These are phyloP conservation scores for Rhizopogon vesiculosus DNA, from an alignment of 768 basidiomycete genomes.

Conservation along the genomic window DNA sequence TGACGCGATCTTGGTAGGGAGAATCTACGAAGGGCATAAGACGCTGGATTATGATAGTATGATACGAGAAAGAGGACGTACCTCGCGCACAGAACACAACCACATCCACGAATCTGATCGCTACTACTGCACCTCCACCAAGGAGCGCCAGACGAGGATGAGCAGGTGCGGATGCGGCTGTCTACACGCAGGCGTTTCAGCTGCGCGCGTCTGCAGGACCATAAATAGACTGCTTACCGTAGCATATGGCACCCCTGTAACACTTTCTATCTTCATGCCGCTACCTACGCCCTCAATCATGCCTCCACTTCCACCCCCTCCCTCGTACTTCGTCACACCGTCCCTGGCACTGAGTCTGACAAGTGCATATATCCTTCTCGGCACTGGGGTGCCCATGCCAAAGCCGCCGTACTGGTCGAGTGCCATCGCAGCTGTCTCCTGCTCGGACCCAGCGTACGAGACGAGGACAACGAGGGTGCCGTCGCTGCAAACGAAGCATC, in stretches of 20 bases:
- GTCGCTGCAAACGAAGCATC: constrained; percentile 26
- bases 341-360: constrained; percentile 36
- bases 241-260: constrained; percentile 69
- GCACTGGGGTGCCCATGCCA: constrained; percentile 30
- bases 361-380: constrained; percentile 64
- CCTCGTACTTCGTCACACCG: constrained; percentile 22
- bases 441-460: constrained; percentile 55
- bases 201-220: background rate
- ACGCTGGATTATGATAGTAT: background rate
- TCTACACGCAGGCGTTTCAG: constrained; percentile 32
- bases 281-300: constrained; percentile 21
- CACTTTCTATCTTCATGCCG: constrained; percentile 39
- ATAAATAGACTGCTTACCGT: constrained; percentile 36
- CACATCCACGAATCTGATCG: constrained; percentile 73
- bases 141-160: constrained; percentile 66
- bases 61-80: constrained; percentile 19
- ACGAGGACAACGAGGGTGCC: constrained; percentile 57
- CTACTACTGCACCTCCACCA: constrained; percentile 51
- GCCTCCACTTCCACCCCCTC: constrained; percentile 15
- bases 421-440: constrained; percentile 28
- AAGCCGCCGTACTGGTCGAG: constrained; percentile 31
- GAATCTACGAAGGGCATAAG: constrained; percentile 40
- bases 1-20: constrained; percentile 66
- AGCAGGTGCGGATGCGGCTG: constrained; percentile 61
- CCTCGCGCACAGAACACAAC: constrained; percentile 69